These are phyloP conservation scores for Casuarina glauca DNA, from an alignment of 306 rosid species.

Conservation along the genomic window DNA sequence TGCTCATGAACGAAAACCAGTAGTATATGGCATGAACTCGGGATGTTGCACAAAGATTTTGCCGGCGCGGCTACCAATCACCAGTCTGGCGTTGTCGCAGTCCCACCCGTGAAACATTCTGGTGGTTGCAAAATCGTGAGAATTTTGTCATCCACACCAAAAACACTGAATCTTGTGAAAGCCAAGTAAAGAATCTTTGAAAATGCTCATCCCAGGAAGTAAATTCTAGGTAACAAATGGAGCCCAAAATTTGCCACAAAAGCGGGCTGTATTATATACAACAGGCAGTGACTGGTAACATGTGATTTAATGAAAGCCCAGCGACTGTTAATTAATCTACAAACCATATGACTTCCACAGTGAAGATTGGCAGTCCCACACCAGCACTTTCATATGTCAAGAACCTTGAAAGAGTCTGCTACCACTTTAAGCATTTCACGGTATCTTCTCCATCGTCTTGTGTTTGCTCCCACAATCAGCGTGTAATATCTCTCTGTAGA, in stretches of 20 bases:
- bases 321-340: background rate
- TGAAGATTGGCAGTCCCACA: background rate
- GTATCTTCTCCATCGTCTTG: conserved; percentile 85
- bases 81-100: too few species aligned
- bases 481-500: conserved; percentile 85
- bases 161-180: too few species aligned
- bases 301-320: background rate
- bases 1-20: background rate
- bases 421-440: conserved; percentile 81
- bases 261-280: background rate
- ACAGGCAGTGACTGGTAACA: background rate
- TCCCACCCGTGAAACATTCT: too few species aligned
- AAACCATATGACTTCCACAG: background rate
- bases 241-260: too few species aligned
- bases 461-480: conserved; percentile 76
- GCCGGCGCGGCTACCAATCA: too few species aligned
- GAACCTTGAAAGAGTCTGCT: conserved; percentile 84
- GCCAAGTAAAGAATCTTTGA: too few species aligned
- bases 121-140: too few species aligned
- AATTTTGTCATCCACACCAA: too few species aligned
- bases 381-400: conserved; percentile 56
- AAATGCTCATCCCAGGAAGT: too few species aligned
- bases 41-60: background rate
- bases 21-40: background rate
- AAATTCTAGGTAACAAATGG: too few species aligned